Percentiles rank a stretch among this genome's conserved stretches.
Conservation (phyloP, 2,329 filamentous ascomycete species). For the Decorospora gaudefroyi region DNA sequence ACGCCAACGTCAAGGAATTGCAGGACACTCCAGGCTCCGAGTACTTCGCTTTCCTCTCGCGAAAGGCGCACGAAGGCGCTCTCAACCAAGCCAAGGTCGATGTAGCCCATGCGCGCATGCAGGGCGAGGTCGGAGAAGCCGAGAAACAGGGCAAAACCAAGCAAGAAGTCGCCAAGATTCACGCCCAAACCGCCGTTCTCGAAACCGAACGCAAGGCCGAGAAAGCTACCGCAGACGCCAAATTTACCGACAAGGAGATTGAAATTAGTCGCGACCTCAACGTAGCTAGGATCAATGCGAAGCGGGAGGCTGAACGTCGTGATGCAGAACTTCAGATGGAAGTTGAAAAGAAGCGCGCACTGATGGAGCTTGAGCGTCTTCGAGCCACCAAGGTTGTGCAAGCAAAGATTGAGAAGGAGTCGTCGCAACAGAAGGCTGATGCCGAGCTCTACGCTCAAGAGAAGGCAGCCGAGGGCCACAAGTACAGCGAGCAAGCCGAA, state of each 20-base stretch:
- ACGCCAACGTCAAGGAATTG: conserved; percentile 82
- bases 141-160: conserved; percentile 79
- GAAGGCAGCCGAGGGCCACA: conserved; percentile 55
- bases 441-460: conserved; percentile 56
- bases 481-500: conserved; percentile 65
- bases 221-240: conserved; percentile 76
- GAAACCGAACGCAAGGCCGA: conserved; percentile 85
- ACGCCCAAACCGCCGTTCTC: conserved; percentile 80
- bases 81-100: conserved; percentile 75
- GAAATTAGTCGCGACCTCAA: conserved; percentile 74
- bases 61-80: conserved; percentile 84
- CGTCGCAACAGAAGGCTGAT: conserved; percentile 70
- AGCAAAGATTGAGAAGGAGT: conserved; percentile 70
- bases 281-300: conserved; percentile 73
- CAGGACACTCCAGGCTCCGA: conserved; percentile 80
- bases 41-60: conserved; percentile 80
- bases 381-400: conserved; percentile 78
- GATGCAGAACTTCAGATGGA: conserved; percentile 80
- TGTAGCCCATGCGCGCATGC: conserved; percentile 62
- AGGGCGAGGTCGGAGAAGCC: conserved; percentile 75
- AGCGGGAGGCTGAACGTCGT: conserved; percentile 71
- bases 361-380: conserved; percentile 78
- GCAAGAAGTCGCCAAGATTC: conserved; percentile 84
- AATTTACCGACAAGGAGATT: conserved; percentile 72
- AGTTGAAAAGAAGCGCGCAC: conserved; percentile 76